Conservation (phyloP, 2,329 filamentous ascomycete species). For the Davidsoniella virescens region DNA sequence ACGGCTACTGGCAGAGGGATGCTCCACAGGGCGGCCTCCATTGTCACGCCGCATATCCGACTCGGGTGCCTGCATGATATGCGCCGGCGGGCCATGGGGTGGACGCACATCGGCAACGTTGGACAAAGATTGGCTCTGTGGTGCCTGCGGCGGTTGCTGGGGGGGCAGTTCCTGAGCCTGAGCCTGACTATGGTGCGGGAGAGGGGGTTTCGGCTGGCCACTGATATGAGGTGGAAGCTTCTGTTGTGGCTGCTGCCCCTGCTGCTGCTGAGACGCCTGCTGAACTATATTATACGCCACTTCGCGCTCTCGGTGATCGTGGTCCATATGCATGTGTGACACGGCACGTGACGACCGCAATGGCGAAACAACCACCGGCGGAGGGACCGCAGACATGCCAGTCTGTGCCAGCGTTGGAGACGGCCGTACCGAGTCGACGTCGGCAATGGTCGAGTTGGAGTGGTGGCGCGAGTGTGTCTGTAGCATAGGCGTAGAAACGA, state of each 20-base stretch:
- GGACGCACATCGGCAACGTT: too few relatives aligned
- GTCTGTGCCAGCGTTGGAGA: constrained; percentile 2
- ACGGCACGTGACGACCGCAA: constrained; percentile 16
- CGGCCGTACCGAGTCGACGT: constrained; percentile 1
- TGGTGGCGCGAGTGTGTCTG: constrained; percentile 4
- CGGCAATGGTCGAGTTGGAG: constrained; percentile 5
- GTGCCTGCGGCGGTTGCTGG: neutral
- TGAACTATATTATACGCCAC: constrained; percentile 3
- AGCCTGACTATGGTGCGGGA: constrained; percentile 12
- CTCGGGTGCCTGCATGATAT: constrained; percentile 6
- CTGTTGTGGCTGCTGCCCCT: neutral
- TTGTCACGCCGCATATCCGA: constrained; percentile 3
- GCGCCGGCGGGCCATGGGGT: too few relatives aligned
- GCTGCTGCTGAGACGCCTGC: constrained; percentile 14
- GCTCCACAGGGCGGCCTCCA: constrained; percentile 1
- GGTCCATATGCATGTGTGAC: constrained; percentile 17
- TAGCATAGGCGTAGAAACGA: neutral
- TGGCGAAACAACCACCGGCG: constrained; percentile 13
- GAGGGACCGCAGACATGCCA: neutral
- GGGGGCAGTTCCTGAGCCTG: constrained; percentile 10
- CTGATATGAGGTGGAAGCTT: too few relatives aligned
- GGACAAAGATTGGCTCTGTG: neutral
- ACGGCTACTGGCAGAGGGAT: constrained; percentile 3
- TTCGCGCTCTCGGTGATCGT: constrained; percentile 14
- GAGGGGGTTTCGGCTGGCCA: too few relatives aligned